Evolutionary conservation across 1,284 basidiomycete genomes (phyloP), one percentile per base, ranked within the genome.

Genomic region (Anthracocystis walkeri): DNA sequence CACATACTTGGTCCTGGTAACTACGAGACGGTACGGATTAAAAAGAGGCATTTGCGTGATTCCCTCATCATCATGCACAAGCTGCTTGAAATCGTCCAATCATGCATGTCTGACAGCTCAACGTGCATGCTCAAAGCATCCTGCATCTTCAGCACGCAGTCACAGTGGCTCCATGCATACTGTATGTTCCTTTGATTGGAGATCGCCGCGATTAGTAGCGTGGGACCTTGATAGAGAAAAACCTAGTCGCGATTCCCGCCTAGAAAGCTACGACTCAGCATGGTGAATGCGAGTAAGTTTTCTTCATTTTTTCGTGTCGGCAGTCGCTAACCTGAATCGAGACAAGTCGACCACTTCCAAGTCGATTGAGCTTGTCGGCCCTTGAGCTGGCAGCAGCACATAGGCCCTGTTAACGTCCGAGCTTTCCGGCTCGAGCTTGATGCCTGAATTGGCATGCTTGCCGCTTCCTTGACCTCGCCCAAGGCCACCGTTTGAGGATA

Each of bases 101-200:
- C 49, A 58, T 62, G 65, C 65, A 68, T 25, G 5, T 45, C 33
- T 69, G 66, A 63, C 66, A 63, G 66, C 51, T 63, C 51, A 25
- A 21, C 51, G 11, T 63, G 66, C 66, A 69, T 57, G n/a, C 49
- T 23, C 21, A 11, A 54, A 44, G 27, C 20, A 40, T 46, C 21
- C 27, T 21, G 29, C 40, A 23, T 14, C 35, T 4, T 38, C 46
- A 29, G 4, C 5, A 7, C 25, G 46, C 46, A 48, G 6, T 8
- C 46, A 27, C 16, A 29, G 46, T 7, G 29, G 46, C 46, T 48
- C 16, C 16, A 29, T 48, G 46, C 27, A 48, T 0, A 16, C n/a
- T 48, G 46, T n/a, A 29, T 29, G 29, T 29, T 27, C 4, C 18
- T 29, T 48, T 48, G 46, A 29, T 29, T 3, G 29, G 18, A 48